phyloP scores from a whole-genome alignment of 2,329 filamentous ascomycete genomes.

The Aureobasidium namibiae region DNA sequence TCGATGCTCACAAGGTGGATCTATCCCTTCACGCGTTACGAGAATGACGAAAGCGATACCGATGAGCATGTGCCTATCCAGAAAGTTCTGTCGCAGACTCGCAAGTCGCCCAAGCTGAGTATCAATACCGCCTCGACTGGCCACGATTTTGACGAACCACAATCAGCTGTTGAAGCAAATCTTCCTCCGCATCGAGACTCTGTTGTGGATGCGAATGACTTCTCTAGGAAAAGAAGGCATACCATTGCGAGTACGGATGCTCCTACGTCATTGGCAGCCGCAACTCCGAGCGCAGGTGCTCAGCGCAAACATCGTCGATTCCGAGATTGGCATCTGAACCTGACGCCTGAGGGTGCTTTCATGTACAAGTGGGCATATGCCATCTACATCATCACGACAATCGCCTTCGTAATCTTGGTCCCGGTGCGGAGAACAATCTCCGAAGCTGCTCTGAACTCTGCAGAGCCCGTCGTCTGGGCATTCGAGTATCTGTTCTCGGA shows the following conservation, averaged over 20 bases:
- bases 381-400: slow-evolving; percentile 62
- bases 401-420: slow-evolving; percentile 58
- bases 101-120: background rate
- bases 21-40: background rate
- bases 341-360: slow-evolving; percentile 71
- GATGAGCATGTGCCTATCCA: slow-evolving; percentile 33
- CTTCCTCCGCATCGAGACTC: background rate
- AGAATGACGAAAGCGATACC: slow-evolving; percentile 35
- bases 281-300: background rate
- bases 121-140: background rate
- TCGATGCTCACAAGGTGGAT: slow-evolving; percentile 14
- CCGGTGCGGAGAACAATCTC: slow-evolving; percentile 65
- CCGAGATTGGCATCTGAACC: slow-evolving; percentile 58
- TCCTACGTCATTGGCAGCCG: background rate
- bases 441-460: slow-evolving; percentile 55
- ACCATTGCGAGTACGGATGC: slow-evolving; percentile 8
- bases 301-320: background rate
- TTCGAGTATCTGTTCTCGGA: slow-evolving; percentile 83
- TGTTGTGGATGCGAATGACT: background rate
- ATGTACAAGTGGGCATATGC: slow-evolving; percentile 80
- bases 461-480: slow-evolving; percentile 88
- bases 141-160: slow-evolving; percentile 3
- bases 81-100: slow-evolving; percentile 18
- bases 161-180: slow-evolving; percentile 4
- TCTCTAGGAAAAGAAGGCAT: slow-evolving; percentile 8